Percentiles rank a stretch among this genome's conserved stretches.
phyloP scores from a whole-genome alignment of 495 filamentous ascomycete genomes.

The Podospora pseudoanserina region DNA sequence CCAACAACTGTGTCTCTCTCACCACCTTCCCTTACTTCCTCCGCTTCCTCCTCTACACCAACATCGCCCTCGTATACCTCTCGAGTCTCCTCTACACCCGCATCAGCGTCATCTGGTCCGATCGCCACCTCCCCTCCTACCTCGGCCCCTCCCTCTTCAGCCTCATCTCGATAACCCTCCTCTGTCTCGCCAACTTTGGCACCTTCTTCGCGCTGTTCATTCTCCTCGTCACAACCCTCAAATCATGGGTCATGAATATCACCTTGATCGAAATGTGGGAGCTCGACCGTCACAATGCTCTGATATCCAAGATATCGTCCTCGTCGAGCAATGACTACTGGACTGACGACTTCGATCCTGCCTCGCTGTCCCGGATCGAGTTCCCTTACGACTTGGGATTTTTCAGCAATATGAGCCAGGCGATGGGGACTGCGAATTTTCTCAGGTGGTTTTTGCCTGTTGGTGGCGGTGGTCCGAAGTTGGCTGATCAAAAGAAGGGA shows the following conservation, averaged over 20 bases:
- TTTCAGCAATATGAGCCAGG: constrained; percentile 82
- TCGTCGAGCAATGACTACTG: constrained; percentile 53
- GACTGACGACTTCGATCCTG: constrained; percentile 18
- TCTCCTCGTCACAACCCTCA: constrained; percentile 50
- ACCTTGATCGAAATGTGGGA: constrained; percentile 96
- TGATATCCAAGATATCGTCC: constrained; percentile 59
- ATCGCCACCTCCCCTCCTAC: constrained; percentile 71
- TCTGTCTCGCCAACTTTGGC: constrained; percentile 57
- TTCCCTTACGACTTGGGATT: constrained; percentile 93
- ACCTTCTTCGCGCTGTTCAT: constrained; percentile 65
- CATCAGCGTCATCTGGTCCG: constrained; percentile 58
- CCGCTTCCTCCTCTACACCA: constrained; percentile 79
- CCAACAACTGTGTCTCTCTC: constrained; percentile 86
- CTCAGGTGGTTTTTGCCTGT: constrained; percentile 57
- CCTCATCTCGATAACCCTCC: constrained; percentile 62
- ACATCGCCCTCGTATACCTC: constrained; percentile 59
- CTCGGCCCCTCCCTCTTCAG: constrained; percentile 66
- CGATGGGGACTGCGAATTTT: constrained; percentile 79
- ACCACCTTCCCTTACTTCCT: constrained; percentile 86
- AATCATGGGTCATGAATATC: constrained; percentile 44
- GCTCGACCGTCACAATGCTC: constrained; percentile 77
- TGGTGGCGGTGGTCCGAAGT: constrained; percentile 38
- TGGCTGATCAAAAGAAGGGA: constrained; percentile 21
- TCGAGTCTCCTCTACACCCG: constrained; percentile 59
- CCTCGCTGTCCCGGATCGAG: constrained; percentile 66